Percentiles rank a stretch among this genome's conserved stretches.
Conservation (phyloP, 345 rosid genomes). For the Toxicodendron radicans region DNA sequence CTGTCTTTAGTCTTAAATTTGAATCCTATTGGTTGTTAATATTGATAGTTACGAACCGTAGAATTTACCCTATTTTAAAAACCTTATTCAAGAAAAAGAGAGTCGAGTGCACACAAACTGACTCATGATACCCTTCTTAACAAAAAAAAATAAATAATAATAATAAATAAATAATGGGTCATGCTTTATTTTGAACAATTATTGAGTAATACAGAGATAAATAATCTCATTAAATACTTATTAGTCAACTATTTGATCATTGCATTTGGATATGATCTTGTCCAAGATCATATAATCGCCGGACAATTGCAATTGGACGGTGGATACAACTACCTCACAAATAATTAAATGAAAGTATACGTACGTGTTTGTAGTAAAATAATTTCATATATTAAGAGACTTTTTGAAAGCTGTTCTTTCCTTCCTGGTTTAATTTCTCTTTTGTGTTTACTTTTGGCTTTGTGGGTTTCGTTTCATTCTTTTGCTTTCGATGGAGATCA, state of each 20-base stretch:
- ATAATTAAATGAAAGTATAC: not conserved
- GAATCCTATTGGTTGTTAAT: no score
- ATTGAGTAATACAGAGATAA: not conserved
- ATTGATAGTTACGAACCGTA: no score
- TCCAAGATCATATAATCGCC: not conserved
- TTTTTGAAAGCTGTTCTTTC: constrained; percentile 20
- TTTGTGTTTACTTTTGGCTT: not conserved
- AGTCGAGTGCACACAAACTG: no score
- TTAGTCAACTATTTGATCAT: constrained; percentile 4
- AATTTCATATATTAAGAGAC: not conserved
- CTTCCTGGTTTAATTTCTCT: constrained; percentile 9
- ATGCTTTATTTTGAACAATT: constrained; percentile 11
- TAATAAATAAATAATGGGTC: no score
- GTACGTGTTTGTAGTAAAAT: not conserved
- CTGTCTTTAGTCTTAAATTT: no score
- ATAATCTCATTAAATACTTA: not conserved
- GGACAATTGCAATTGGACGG: not conserved
- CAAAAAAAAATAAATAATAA: no score
- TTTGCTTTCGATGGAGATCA: constrained; percentile 3
- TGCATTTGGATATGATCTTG: not conserved
- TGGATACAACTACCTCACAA: not conserved
- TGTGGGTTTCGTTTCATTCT: not conserved
- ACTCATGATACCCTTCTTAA: no score
- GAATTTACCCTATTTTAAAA: no score
- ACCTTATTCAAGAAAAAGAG: no score